Evolutionary conservation across 495 filamentous ascomycete genomes (phyloP).

Genomic region (Barbatosphaeria neglecta): DNA sequence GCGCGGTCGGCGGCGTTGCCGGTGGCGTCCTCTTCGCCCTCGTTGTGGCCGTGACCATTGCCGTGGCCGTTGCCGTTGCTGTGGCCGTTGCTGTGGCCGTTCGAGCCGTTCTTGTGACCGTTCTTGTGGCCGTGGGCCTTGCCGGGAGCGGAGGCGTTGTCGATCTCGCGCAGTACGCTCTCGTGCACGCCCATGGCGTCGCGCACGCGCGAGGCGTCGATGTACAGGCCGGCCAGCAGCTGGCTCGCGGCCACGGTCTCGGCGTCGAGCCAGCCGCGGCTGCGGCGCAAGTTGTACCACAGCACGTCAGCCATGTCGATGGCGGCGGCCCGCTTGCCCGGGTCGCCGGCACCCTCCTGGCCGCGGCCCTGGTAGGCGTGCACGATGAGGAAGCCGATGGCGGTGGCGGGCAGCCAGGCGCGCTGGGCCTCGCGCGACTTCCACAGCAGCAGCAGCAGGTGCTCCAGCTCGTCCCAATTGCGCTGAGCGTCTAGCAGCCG

Average conservation of each 20-base stretch:
- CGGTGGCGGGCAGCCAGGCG: conserved; percentile 40
- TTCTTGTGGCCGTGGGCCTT: neutral
- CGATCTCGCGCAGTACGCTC: conserved; percentile 33
- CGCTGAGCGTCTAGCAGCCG: conserved; percentile 46
- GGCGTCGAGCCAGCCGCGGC: conserved; percentile 42
- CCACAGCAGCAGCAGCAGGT: conserved; percentile 48
- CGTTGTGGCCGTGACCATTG: neutral
- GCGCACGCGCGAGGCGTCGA: conserved; percentile 34
- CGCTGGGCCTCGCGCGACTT: conserved; percentile 47
- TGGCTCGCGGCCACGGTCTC: conserved; percentile 44
- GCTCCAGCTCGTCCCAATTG: conserved; percentile 47
- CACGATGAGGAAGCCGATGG: conserved; percentile 45
- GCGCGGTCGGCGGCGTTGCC: conserved; percentile 25
- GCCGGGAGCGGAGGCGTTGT: conserved; percentile 8
- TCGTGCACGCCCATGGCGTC: conserved; percentile 45
- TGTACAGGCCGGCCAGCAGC: conserved; percentile 44
- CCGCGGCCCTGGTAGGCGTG: conserved; percentile 43
- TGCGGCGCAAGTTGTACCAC: conserved; percentile 52
- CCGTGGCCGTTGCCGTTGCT: neutral
- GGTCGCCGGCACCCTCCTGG: conserved; percentile 24
- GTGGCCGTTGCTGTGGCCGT: neutral
- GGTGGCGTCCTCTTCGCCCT: conserved; percentile 25
- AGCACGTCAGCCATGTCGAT: conserved; percentile 48
- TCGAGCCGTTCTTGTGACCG: neutral
- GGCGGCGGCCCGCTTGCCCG: conserved; percentile 27